Evolutionary conservation across 371 early-diverging fungal genomes (phyloP).

Genomic region (Phascolomyces articulosus): DNA sequence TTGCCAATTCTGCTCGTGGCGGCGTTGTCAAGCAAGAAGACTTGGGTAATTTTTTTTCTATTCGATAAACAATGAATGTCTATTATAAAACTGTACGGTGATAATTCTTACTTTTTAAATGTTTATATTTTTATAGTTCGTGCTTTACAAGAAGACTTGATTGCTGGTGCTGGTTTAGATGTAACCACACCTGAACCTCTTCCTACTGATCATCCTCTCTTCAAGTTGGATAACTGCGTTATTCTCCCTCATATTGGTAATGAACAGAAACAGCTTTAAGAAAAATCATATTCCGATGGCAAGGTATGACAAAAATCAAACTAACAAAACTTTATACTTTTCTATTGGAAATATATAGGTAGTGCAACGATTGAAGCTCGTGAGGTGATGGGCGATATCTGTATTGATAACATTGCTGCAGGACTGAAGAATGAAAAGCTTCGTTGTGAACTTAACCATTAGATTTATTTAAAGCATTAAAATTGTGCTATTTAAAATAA

Average conservation of each 20-base stretch:
- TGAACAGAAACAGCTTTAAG: background rate
- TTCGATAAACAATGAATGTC: too few species aligned
- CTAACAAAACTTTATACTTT: background rate
- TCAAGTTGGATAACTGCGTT: constrained; percentile 63
- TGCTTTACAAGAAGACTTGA: constrained; percentile 60
- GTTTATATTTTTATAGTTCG: constrained; percentile 25
- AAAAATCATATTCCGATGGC: background rate
- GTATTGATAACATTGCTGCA: constrained; percentile 36
- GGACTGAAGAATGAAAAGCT: constrained; percentile 27
- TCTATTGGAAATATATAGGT: constrained; percentile 33
- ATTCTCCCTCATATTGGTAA: constrained; percentile 74
- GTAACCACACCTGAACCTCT: constrained; percentile 91
- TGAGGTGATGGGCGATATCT: constrained; percentile 73
- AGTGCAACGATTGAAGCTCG: constrained; percentile 85
- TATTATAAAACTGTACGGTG: background rate
- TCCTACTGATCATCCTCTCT: constrained; percentile 61
- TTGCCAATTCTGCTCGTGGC: constrained; percentile 87
- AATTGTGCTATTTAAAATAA: constrained; percentile 1
- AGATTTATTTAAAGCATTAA: background rate
- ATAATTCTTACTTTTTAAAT: too few species aligned
- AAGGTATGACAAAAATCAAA: background rate
- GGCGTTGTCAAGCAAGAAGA: constrained; percentile 78
- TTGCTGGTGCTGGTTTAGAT: constrained; percentile 83
- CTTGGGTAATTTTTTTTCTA: constrained; percentile 54
- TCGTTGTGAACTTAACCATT: constrained; percentile 21